These are phyloP conservation scores for Lichtheimia ramosa DNA, from an alignment of 371 early-diverging fungal species.

Conservation along the genomic window DNA sequence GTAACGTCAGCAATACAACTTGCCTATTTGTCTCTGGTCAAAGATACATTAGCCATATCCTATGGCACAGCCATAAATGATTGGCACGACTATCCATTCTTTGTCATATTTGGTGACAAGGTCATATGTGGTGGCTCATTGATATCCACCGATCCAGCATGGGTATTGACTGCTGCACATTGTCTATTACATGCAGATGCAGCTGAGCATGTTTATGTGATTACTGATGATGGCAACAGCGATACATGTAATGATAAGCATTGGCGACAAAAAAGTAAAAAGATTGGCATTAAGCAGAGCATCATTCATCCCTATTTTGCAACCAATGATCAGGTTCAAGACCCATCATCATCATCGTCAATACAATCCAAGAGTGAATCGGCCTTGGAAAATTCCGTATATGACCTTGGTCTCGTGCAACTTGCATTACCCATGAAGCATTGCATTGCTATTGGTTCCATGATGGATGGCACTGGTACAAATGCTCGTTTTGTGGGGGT, in stretches of 20 bases:
- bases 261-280: conserved; percentile 2
- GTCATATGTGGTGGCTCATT: conserved; percentile 34
- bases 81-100: conserved; percentile 31
- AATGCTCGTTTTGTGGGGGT: too few relatives aligned
- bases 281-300: background rate
- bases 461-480: too few relatives aligned
- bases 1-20: too few relatives aligned
- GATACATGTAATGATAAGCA: conserved; percentile 8
- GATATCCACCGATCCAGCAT: conserved; percentile 34
- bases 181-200: conserved; percentile 12
- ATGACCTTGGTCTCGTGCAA: conserved; percentile 8
- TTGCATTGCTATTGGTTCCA: background rate
- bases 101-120: conserved; percentile 23
- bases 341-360: too few relatives aligned
- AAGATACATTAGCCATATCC: too few relatives aligned
- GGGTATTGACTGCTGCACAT: conserved; percentile 41
- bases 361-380: too few relatives aligned
- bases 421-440: conserved; percentile 5
- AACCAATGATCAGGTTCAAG: too few relatives aligned
- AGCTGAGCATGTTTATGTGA: background rate
- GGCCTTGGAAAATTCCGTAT: conserved; percentile 9
- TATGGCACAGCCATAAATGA: conserved; percentile 1
- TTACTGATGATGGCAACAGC: conserved; percentile 5
- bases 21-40: too few relatives aligned
- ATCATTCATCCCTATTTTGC: background rate